A percentile compares a stretch with the other conserved stretches of the same genome.
Evolutionary conservation across 495 filamentous ascomycete species (phyloP).

Genomic region (Xylaria sp.): DNA sequence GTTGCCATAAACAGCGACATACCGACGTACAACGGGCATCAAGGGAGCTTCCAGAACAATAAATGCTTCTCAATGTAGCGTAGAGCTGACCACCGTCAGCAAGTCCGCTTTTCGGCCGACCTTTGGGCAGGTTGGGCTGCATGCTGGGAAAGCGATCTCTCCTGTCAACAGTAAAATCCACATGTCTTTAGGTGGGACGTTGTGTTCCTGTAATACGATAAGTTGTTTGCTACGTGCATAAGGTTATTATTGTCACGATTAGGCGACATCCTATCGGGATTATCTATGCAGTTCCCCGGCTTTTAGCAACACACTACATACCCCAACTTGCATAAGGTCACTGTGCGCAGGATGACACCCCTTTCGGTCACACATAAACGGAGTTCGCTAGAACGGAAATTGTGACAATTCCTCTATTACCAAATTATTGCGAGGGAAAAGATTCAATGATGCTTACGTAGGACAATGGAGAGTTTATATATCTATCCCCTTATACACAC

Average conservation of each 20-base stretch:
- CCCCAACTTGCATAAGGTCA: too few species aligned
- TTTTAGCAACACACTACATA: not conserved
- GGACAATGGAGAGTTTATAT: too few species aligned
- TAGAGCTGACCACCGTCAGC: not conserved
- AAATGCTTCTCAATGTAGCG: not conserved
- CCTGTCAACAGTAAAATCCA: not conserved
- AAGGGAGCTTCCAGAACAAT: not conserved
- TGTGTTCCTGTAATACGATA: not conserved
- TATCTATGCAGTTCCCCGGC: not conserved
- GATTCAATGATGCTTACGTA: too few species aligned
- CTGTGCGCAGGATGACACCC: not conserved
- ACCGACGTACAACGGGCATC: too few species aligned
- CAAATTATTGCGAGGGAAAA: too few species aligned
- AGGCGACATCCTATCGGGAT: not conserved
- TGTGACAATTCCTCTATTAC: too few species aligned
- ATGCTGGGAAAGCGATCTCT: not conserved
- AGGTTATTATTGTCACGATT: not conserved
- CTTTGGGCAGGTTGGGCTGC: not conserved
- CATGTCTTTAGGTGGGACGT: not conserved
- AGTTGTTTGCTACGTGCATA: not conserved
- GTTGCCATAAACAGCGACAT: not conserved
- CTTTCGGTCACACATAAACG: not conserved
- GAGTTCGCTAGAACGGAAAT: too few species aligned
- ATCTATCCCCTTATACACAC: too few species aligned
- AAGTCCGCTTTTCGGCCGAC: not conserved